phyloP scores from a whole-genome alignment of 2,329 filamentous ascomycete species.

The Xylaria sp. region DNA sequence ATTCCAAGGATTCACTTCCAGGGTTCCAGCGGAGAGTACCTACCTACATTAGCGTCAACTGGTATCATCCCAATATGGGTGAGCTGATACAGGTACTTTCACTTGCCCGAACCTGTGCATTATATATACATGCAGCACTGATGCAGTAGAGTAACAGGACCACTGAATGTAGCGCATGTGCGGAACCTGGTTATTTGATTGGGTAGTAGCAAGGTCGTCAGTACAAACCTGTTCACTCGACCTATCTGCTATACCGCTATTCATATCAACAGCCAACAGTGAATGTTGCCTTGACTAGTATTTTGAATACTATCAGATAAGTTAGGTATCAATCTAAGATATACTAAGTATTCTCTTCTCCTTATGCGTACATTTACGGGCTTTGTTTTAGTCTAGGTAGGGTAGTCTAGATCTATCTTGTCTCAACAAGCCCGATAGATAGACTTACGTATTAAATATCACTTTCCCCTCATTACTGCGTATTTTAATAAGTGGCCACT shows the following conservation, averaged over 20 bases:
- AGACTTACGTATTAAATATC: background rate
- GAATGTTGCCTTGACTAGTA: background rate
- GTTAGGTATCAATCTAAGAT: too few relatives aligned
- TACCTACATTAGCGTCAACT: background rate
- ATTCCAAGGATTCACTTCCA: too few relatives aligned
- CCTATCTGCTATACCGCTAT: background rate
- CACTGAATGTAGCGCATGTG: slow-evolving; percentile 13
- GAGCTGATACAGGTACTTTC: background rate
- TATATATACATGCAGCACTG: background rate
- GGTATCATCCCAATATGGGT: background rate
- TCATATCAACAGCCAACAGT: background rate
- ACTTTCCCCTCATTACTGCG: too few relatives aligned
- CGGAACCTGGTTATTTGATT: slow-evolving; percentile 11
- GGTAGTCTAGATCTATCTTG: background rate
- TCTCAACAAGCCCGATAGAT: background rate
- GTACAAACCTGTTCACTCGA: background rate
- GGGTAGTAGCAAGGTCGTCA: background rate
- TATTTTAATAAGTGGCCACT: background rate
- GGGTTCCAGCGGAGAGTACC: background rate
- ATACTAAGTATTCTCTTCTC: too few relatives aligned
- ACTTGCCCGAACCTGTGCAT: background rate
- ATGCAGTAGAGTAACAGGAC: background rate
- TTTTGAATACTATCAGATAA: background rate
- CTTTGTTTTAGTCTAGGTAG: too few relatives aligned
- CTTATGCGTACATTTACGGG: too few relatives aligned